Base-by-base conservation (phyloP, 768 basidiomycete genomes). In the Bullera alba region DNA sequence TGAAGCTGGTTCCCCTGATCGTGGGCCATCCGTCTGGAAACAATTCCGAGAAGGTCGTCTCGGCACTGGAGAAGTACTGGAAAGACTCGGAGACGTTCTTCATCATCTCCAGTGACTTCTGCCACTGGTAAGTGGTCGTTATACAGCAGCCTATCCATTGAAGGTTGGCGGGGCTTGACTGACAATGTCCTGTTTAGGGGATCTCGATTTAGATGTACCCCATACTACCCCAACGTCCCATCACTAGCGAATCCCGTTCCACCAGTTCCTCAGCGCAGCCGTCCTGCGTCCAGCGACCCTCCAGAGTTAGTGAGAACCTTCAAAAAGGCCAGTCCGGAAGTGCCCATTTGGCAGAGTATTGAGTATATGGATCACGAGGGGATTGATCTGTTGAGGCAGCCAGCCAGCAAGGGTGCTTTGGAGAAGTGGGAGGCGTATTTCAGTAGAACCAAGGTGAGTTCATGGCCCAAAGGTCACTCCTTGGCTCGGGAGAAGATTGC, bases 81-180 rank as follows among this genome's bases (percentile, higher is more conserved):
- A 77, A 79, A 2, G 76, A 82, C 53, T 80, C 83, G 1, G 82
- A 85, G 53, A 96, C 90, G 0, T 77, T 97, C 54, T 90, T 83
- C 62, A 83, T 97, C 37, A 79, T 95, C 45, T 96, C 92, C 4
- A 88, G 86, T 51, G 95, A 99, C 72, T 99, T 99, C 70, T 97
- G 95, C 67, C 95, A 99, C 71, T 99, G 95, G 92, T 91, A 48
- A 55, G 80, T 56, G 6, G 15, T 44, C 19, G 28, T 50, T 19
- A 43, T 34, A 35, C 15, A 21, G 14, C 10, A 3, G 3, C 21
- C 19, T 15, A 16, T 37, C 44, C 41, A 25, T 26, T 28, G 16
- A 22, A 32, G 22, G 27, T 10, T 21, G n/a, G 10, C 15, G 26
- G 10, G 32, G 45, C 43, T n/a, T n/a, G n/a, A n/a, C n/a, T 43